A percentile compares a stretch with the other conserved stretches of the same genome.
Evolutionary conservation across 768 basidiomycete genomes (phyloP).

Genomic region (Steccherinum ochraceum): DNA sequence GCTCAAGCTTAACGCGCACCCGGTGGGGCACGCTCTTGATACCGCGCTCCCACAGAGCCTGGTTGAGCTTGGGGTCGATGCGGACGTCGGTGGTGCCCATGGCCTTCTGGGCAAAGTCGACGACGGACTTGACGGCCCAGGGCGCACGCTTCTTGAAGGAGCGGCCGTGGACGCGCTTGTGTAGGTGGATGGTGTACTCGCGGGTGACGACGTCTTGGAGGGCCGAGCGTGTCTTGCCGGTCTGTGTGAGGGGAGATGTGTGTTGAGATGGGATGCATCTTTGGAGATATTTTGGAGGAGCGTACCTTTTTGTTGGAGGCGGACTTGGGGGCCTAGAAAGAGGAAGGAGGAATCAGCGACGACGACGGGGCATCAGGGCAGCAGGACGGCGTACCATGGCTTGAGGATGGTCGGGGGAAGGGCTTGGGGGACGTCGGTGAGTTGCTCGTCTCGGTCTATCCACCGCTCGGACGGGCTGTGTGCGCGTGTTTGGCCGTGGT

Average conservation of each 20-base stretch:
- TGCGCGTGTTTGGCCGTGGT: conserved; percentile 33
- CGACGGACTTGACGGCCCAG: conserved; percentile 90
- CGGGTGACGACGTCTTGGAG: conserved; percentile 97
- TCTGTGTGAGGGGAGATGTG: conserved; percentile 26
- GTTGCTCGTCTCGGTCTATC: conserved; percentile 27
- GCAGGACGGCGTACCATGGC: conserved; percentile 49
- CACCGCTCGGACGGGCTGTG: conserved; percentile 14
- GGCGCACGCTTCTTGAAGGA: conserved; percentile 99
- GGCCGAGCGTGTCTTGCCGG: conserved; percentile 90
- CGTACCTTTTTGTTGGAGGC: conserved; percentile 48
- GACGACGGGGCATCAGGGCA: conserved; percentile 2
- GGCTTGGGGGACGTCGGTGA: conserved; percentile 39
- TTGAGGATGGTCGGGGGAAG: conserved; percentile 53
- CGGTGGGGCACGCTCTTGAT: conserved; percentile 93
- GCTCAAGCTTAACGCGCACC: conserved; percentile 89
- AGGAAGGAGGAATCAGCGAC: conserved; percentile 1
- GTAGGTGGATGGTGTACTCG: conserved; percentile 98
- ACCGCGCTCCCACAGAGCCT: conserved; percentile 89
- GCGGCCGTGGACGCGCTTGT: conserved; percentile 89
- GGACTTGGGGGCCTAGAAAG: conserved; percentile 40
- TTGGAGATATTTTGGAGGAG: neutral
- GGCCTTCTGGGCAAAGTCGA: conserved; percentile 84
- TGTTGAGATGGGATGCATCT: conserved; percentile 1
- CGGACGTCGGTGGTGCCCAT: conserved; percentile 97
- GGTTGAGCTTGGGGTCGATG: conserved; percentile 94